These are phyloP conservation scores for Prasinococcaceae sp. DNA, from an alignment of 139 green algal species.

Conservation along the genomic window DNA sequence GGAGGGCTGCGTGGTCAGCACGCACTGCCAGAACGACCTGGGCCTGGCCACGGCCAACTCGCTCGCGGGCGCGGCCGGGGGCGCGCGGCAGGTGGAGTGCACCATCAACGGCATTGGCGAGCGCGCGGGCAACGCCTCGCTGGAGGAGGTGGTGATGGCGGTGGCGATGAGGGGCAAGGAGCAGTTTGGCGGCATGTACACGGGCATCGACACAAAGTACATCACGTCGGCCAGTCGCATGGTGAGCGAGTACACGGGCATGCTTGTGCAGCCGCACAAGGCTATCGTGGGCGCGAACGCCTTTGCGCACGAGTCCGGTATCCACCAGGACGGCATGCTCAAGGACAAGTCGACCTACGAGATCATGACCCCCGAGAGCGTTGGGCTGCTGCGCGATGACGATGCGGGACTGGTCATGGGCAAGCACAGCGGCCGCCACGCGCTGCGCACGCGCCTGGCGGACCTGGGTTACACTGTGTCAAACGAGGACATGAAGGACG, in stretches of 20 bases:
- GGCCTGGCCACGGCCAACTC: slow-evolving; percentile 90
- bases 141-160: slow-evolving; percentile 69
- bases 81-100: slow-evolving; percentile 81
- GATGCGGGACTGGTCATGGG: slow-evolving; percentile 40
- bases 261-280: slow-evolving; percentile 95
- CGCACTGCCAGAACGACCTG: slow-evolving; percentile 98
- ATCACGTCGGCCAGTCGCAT: slow-evolving; percentile 77
- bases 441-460: slow-evolving; percentile 51
- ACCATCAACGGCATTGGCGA: slow-evolving; percentile 99
- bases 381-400: slow-evolving; percentile 63
- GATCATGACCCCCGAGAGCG: slow-evolving; percentile 94
- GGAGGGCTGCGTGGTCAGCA: slow-evolving; percentile 78
- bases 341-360: slow-evolving; percentile 82
- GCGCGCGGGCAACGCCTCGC: slow-evolving; percentile 83
- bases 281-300: slow-evolving; percentile 98
- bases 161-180: slow-evolving; percentile 24
- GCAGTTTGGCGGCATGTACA: slow-evolving; percentile 73
- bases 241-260: slow-evolving; percentile 72
- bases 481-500: slow-evolving; percentile 57
- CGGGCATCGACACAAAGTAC: slow-evolving; percentile 75
- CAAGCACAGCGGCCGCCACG: slow-evolving; percentile 59
- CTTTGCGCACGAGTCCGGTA: slow-evolving; percentile 90
- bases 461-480: slow-evolving; percentile 70
- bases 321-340: slow-evolving; percentile 89
- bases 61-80: slow-evolving; percentile 40